Evolutionary conservation across 148 eudicot genomes (phyloP), one percentile per base, ranked within the genome.

Genomic region (Drosera capensis): DNA sequence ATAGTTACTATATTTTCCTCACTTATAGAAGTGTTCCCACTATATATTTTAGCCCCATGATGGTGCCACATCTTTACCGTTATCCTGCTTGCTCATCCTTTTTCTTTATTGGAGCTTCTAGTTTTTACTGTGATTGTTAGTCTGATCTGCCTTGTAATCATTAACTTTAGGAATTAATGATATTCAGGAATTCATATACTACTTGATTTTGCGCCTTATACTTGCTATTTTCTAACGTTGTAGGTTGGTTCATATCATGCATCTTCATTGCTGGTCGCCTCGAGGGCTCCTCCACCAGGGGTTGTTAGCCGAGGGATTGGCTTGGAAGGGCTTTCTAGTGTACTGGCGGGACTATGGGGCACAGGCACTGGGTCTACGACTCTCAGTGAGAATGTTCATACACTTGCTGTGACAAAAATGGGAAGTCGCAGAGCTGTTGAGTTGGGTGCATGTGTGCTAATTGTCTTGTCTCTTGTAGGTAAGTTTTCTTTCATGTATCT

Each of bases 231-330:
- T 25, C 8, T 8, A 25, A 43, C n/a, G 23, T 49, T 35, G 14
- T 62, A 88, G 96, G 80, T 88, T 48, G 96, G 96, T 18, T 88
- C 96, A 20, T 88, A 88, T 46, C 96, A 88, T 65, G 96, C 96
- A 46, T 72, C 96, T 22, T 80, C 94, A 28, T 62, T 83, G 40
- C 46, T 88, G 73, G 97, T 88, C 38, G 94, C 94, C 29, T 88
- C 97, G n/a, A 78, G 97, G 48, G 94, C 97, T 35, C 97, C 97
- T 15, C 83, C 97, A 26, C 81, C 73, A 29, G 97, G 97, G 15
- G 79, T 88, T 49, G 42, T 88, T 29, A 83, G 94, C 66, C 78
- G 97, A 37, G 97, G 86, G 35, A 88, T 88, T 36, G 97, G 97
- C 39, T 66, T 88, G 47, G 97, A 88, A 78, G 97, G 97, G 41